A percentile compares a stretch with the other conserved stretches of the same genome.
Conservation (phyloP, 106 monocot genomes). For the Platanthera guangdongensis region DNA sequence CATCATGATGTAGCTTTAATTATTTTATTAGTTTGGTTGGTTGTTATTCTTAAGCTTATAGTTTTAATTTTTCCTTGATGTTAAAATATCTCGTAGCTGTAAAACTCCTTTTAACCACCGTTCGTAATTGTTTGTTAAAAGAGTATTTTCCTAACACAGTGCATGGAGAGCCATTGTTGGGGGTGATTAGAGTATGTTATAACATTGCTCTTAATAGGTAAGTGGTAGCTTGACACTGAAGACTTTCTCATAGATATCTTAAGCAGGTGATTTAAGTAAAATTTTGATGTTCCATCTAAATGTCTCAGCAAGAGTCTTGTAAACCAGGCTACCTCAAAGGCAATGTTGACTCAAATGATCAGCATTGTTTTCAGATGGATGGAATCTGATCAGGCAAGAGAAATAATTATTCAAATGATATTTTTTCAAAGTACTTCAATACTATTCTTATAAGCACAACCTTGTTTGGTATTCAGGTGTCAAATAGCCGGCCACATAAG, state of each 20-base stretch:
- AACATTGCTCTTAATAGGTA: constrained; percentile 96
- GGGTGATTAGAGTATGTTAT: constrained; percentile 83
- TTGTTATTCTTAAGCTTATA: no score
- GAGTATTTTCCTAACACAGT: constrained; percentile 34
- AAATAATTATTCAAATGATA: constrained; percentile 3
- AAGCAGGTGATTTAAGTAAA: background rate
- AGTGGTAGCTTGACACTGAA: constrained; percentile 3
- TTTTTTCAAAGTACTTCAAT: background rate
- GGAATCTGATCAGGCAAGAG: constrained; percentile 78
- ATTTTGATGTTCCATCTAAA: constrained; percentile 7
- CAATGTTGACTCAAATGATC: constrained; percentile 98
- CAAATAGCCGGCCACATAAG: constrained; percentile 13
- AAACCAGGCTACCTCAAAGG: constrained; percentile 95
- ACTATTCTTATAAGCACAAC: background rate
- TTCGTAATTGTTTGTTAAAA: background rate
- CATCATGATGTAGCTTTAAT: no score
- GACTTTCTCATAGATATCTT: constrained; percentile 1
- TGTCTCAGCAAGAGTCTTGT: constrained; percentile 79
- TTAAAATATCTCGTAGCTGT: background rate
- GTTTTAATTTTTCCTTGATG: background rate
- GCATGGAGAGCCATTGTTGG: constrained; percentile 89
- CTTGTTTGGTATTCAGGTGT: constrained; percentile 28
- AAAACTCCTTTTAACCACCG: background rate
- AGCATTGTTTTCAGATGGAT: constrained; percentile 83
- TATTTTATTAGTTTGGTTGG: no score